Base-by-base conservation (phyloP, 306 rosid genomes). In the Cicer arietinum region DNA sequence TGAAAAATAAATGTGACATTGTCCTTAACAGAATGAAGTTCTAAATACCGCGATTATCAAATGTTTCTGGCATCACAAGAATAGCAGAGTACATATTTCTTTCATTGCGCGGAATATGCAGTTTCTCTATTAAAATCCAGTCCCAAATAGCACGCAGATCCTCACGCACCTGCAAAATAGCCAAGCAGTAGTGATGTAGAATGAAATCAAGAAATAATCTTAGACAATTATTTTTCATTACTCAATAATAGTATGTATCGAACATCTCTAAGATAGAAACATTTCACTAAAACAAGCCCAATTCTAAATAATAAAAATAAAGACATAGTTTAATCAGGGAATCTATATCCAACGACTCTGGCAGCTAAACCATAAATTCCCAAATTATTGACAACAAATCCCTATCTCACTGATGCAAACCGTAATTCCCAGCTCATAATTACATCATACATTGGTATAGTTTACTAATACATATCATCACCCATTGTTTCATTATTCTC, bases 101-200 rank as follows among this genome's bases (percentile, higher is more conserved):
- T 81, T 87, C 89, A 77, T 63, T 81, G 84, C 71, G 87, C 60
- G 96, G 92, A 66, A 94, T 89, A 73, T 85, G 90, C 85, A 94
- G 81, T 73, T 89, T 89, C 80, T 91, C 95, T 67, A 80, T 82
- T 85, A 94, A 88, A 82, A 91, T 89, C 94, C 96, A 94, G 45
- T 94, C 96, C 98, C 98, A 94, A 79, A 94, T 90, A 74, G 93
- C 81, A 73, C 73, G 89, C 74, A 91, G 71, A 74, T 94, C 97
- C 82, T 94, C 98, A 57, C 87, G 80, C 75, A 90, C 96, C 98
- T 94, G 82, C 67, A 62, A 48, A 74, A 73, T 68, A 77, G 67
- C 76, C 66, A 71, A 71, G 83, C 70, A 54, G 56, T 62, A 58
- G 65, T 73, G 58, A 77, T 75, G 60, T 61, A 69, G 61, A 76